Evolutionary conservation across 805 yeast genomes (phyloP).

Genomic region (Cyberlindnera americana): DNA sequence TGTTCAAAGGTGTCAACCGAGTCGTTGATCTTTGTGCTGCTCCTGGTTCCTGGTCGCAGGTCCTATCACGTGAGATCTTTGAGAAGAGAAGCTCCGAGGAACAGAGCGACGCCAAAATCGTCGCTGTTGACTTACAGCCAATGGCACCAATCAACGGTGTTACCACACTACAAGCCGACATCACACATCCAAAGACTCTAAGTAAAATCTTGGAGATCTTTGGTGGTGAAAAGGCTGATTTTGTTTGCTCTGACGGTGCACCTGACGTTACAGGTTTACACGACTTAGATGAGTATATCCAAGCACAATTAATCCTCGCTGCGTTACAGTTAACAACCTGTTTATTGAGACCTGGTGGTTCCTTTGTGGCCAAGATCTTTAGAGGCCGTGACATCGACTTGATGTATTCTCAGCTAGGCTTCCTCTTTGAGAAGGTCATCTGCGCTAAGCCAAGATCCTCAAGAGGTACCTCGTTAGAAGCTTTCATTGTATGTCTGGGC

Average conservation of each 20-base stretch:
- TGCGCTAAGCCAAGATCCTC: slow-evolving; percentile 97
- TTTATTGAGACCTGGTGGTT: slow-evolving; percentile 82
- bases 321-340: slow-evolving; percentile 92
- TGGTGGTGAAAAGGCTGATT: slow-evolving; percentile 91
- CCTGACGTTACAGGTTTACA: slow-evolving; percentile 98
- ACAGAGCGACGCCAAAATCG: slow-evolving; percentile 58
- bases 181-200: slow-evolving; percentile 91
- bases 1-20: slow-evolving; percentile 62
- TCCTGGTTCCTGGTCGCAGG: slow-evolving; percentile 97
- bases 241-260: slow-evolving; percentile 96
- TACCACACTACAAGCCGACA: slow-evolving; percentile 89
- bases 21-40: slow-evolving; percentile 99
- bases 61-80: slow-evolving; percentile 67
- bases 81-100: slow-evolving; percentile 33
- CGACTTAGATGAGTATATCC: slow-evolving; percentile 94
- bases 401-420: slow-evolving; percentile 87
- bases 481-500: slow-evolving; percentile 89
- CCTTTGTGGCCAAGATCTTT: slow-evolving; percentile 93
- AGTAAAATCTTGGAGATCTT: slow-evolving; percentile 71
- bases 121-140: slow-evolving; percentile 95
- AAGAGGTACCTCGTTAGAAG: slow-evolving; percentile 90
- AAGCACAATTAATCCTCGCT: slow-evolving; percentile 87
- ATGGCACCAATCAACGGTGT: slow-evolving; percentile 96
- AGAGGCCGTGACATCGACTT: slow-evolving; percentile 95
- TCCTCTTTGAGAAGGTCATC: slow-evolving; percentile 77